These are phyloP conservation scores for Coemansia sp. DNA, from an alignment of 192 early-diverging fungal species.

Conservation along the genomic window DNA sequence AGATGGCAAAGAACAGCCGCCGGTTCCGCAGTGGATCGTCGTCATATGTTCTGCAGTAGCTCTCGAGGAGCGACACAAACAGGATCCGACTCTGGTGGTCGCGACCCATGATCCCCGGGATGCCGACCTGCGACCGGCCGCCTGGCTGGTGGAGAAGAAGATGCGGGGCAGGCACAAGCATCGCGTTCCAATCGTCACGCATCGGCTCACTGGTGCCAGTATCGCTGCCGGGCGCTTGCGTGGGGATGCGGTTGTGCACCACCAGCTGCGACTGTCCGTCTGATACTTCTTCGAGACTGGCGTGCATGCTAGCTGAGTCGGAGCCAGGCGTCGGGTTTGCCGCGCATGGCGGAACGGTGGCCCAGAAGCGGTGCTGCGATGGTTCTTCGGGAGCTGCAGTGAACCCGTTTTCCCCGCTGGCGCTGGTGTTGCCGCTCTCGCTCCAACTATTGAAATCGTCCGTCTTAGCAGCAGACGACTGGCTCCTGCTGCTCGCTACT, in stretches of 20 bases:
- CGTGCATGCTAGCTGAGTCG: background rate
- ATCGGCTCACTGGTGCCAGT: background rate
- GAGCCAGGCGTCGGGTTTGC: background rate
- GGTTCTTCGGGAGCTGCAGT: background rate
- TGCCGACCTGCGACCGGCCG: background rate
- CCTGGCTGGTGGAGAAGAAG: background rate
- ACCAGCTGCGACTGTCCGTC: background rate
- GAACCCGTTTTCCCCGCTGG: background rate
- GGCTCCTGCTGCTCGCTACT: background rate
- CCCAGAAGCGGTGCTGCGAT: slow-evolving; percentile 27
- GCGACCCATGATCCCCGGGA: slow-evolving; percentile 35
- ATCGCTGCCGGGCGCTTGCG: background rate
- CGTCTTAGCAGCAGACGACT: background rate
- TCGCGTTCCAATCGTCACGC: background rate
- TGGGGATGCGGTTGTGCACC: background rate
- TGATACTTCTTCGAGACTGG: background rate
- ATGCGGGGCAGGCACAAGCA: slow-evolving; percentile 8
- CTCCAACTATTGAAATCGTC: background rate
- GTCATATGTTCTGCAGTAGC: slow-evolving; percentile 88
- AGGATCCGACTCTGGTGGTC: slow-evolving; percentile 75
- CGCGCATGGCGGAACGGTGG: slow-evolving; percentile 21
- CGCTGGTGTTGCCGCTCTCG: background rate
- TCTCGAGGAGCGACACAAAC: slow-evolving; percentile 86
- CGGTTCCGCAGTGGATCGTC: slow-evolving; percentile 83
- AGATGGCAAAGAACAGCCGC: slow-evolving; percentile 83